These are phyloP conservation scores for Xylariaceae sp. DNA, from an alignment of 2,329 filamentous ascomycete species.

Conservation along the genomic window DNA sequence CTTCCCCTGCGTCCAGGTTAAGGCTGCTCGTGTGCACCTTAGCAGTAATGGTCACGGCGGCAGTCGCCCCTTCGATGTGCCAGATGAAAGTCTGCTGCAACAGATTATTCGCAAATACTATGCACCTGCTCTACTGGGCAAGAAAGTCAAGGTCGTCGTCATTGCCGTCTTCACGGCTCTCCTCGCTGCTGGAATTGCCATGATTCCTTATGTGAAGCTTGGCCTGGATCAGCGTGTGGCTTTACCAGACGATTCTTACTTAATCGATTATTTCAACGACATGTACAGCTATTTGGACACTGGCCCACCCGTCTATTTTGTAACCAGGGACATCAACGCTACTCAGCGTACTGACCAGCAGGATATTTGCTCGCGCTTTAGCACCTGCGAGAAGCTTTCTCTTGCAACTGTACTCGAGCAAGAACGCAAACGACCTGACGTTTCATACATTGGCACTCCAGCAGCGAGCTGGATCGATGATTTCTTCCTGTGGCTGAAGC, in stretches of 20 bases:
- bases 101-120: constrained; percentile 87
- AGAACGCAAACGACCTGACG: constrained; percentile 81
- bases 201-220: constrained; percentile 79
- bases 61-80: constrained; percentile 65
- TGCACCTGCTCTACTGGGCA: constrained; percentile 74
- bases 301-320: constrained; percentile 94
- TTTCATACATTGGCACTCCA: constrained; percentile 83
- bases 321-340: constrained; percentile 75
- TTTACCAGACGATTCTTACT: constrained; percentile 87
- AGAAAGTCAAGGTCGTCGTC: constrained; percentile 72
- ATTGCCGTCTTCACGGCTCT: constrained; percentile 80
- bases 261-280: constrained; percentile 96
- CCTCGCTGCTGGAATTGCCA: constrained; percentile 77
- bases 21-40: constrained; percentile 65
- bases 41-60: constrained; percentile 55
- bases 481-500: constrained; percentile 95
- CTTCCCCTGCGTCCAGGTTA: constrained; percentile 82
- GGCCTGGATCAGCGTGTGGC: constrained; percentile 94
- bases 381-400: constrained; percentile 78
- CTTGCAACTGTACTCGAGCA: constrained; percentile 88
- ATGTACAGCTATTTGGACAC: constrained; percentile 87
- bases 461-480: constrained; percentile 97
- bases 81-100: constrained; percentile 80
- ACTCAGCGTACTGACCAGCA: constrained; percentile 74
- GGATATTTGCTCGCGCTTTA: constrained; percentile 86